Evolutionary conservation across 2,329 filamentous ascomycete genomes (phyloP), one percentile per base, ranked within the genome.

Genomic region (Chaetomiaceae sp.): DNA sequence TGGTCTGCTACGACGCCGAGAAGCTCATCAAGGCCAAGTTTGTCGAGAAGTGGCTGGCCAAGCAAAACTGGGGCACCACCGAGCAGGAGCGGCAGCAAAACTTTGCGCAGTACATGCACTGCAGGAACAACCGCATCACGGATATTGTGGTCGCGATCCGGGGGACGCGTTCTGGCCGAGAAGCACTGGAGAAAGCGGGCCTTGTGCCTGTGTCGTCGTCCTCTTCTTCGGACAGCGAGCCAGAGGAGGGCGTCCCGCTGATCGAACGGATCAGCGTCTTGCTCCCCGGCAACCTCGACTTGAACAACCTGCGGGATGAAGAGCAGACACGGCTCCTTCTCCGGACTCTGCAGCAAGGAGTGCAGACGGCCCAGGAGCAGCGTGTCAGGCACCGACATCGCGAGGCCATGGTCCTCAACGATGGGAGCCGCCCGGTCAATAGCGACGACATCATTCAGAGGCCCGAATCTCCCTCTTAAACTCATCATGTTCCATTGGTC

Each of bases 351-450:
- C 75, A 55, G 79, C 75, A 55, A 79, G 82, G 53, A 37, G 38
- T 22, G 39, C 79, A 82, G 66, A 83, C 75, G 55, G 75, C 71
- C 6, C 84, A 84, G 65, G 88, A 92, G 67, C 84, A 88, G 63
- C 81, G 86, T 49, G 75, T 91, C 56, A 77, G 90, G 55, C 80
- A 91, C 59, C 80, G 89, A 46, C 81, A 92, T 65, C 80, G 91
- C 60, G 90, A 96, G 72, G 91, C 90, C 4, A 91, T 96, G 81
- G 91, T 96, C 19, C 75, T 96, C 53, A 92, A 91, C 64, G 90
- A 95, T 64, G 88, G 89, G n/a, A 89, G 82, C 20, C 79, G 85
- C 29, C 87, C 88, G 1, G 69, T 95, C 40, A 83, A 81, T 4
- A 81, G 83, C 58, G 82, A 83, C 40, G 88, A 95, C 66, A 95